Percentiles rank a stretch among this genome's conserved stretches.
Evolutionary conservation across 2,329 filamentous ascomycete species (phyloP).

Genomic region (Hortaea werneckii): DNA sequence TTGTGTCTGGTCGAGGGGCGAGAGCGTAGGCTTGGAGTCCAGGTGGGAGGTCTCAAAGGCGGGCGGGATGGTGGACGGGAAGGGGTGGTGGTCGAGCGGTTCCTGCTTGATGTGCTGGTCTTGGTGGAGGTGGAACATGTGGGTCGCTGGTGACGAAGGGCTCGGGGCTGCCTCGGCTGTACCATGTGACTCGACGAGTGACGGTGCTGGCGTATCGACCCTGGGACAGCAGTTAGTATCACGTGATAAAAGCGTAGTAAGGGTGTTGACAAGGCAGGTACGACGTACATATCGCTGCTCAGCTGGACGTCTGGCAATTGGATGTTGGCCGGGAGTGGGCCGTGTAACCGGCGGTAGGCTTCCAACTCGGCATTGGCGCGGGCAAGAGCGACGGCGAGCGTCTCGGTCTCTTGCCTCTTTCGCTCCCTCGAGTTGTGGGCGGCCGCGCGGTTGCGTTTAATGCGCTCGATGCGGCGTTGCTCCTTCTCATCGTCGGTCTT

Average conservation of each 20-base stretch:
- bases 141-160: conserved; percentile 18
- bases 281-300: conserved; percentile 14
- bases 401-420: conserved; percentile 83
- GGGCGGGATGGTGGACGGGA: conserved; percentile 10
- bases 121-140: conserved; percentile 9
- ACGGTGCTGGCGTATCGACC: conserved; percentile 20
- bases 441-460: conserved; percentile 89
- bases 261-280: too few species aligned
- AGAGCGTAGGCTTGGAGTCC: conserved; percentile 32
- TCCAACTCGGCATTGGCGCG: conserved; percentile 22
- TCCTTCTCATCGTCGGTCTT: conserved; percentile 99
- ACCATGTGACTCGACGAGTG: conserved; percentile 19
- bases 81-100: conserved; percentile 16
- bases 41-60: conserved; percentile 13
- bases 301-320: conserved; percentile 25
- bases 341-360: conserved; percentile 22
- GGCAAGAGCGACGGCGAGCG: conserved; percentile 48
- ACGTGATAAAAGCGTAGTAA: not conserved
- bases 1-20: conserved; percentile 91
- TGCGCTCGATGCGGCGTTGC: conserved; percentile 91
- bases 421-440: conserved; percentile 94
- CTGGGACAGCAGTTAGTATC: not conserved
- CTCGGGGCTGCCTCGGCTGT: conserved; percentile 16
- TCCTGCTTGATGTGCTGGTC: conserved; percentile 22
- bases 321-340: conserved; percentile 21